Conservation (phyloP, 1,139 yeast species). For the Debaryomyces psychrophilus region DNA sequence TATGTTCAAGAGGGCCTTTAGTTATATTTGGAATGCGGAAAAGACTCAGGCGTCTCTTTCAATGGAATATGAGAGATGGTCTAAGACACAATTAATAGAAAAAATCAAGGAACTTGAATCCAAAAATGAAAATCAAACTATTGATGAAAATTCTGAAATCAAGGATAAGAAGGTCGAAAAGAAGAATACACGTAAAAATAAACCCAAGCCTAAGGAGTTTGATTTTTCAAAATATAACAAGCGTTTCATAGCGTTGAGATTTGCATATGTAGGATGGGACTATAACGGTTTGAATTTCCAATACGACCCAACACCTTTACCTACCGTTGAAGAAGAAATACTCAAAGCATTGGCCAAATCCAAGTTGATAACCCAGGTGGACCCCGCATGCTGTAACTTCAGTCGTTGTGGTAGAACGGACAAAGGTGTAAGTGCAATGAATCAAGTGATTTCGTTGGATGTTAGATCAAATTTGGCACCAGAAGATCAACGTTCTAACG, state of each 20-base stretch:
- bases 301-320: conserved; percentile 70
- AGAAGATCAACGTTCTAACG: conserved; percentile 59
- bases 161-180: not conserved
- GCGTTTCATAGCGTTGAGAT: conserved; percentile 74
- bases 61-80: conserved; percentile 49
- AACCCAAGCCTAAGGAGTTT: conserved; percentile 49
- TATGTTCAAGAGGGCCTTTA: conserved; percentile 32
- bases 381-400: conserved; percentile 67
- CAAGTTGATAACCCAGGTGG: conserved; percentile 61
- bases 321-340: conserved; percentile 83
- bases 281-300: conserved; percentile 91
- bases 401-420: conserved; percentile 97
- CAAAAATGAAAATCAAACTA: not conserved
- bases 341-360: conserved; percentile 71
- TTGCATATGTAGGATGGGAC: conserved; percentile 92
- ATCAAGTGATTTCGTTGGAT: conserved; percentile 82
- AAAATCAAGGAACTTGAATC: conserved; percentile 53
- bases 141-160: not conserved
- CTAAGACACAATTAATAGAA: conserved; percentile 53
- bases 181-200: conserved; percentile 11
- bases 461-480: conserved; percentile 68
- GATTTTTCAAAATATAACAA: conserved; percentile 71
- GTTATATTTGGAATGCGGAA: conserved; percentile 19
- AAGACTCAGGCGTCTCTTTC: conserved; percentile 11
- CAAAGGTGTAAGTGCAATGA: conserved; percentile 95